A percentile compares a stretch with the other conserved stretches of the same genome.
Conservation (phyloP, 108 stramenopile species). For the Fistulifera pelliculosa region DNA sequence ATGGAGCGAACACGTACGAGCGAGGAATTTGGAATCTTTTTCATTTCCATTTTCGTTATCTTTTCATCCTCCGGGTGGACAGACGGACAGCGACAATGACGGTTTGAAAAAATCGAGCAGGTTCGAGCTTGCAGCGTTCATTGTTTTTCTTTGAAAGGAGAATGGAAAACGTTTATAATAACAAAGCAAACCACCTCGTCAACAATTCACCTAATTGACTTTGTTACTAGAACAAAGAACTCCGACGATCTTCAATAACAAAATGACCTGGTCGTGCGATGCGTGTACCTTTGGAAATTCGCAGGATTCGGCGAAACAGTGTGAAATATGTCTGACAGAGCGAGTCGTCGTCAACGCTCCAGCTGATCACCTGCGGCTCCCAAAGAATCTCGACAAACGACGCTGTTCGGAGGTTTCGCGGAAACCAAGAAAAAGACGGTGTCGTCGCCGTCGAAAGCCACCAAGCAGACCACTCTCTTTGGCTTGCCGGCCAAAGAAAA, state of each 20-base stretch:
- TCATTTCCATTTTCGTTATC: background rate
- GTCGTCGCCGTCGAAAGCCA: background rate
- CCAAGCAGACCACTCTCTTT: background rate
- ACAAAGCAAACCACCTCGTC: too few relatives aligned
- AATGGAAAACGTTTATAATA: too few relatives aligned
- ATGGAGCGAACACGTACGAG: slow-evolving; percentile 5
- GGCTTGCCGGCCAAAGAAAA: slow-evolving; percentile 3
- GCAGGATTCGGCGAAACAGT: slow-evolving; percentile 7
- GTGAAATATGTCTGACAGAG: slow-evolving; percentile 24
- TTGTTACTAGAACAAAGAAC: too few relatives aligned
- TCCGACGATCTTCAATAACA: too few relatives aligned
- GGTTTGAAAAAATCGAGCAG: too few relatives aligned
- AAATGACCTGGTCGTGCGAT: slow-evolving; percentile 25
- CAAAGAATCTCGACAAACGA: background rate
- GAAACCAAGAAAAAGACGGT: background rate
- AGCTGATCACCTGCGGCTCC: too few relatives aligned
- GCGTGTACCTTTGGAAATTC: slow-evolving; percentile 27
- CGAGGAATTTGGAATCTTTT: slow-evolving; percentile 8
- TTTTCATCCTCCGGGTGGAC: too few relatives aligned
- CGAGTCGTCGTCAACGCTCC: background rate
- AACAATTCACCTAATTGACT: too few relatives aligned
- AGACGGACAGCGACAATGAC: slow-evolving; percentile 1
- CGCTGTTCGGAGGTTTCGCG: background rate
- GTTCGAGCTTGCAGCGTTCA: too few relatives aligned
- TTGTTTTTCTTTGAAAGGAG: too few relatives aligned